Base-by-base conservation (phyloP, 2,329 filamentous ascomycete genomes). In the Leptosphaerulina australis region DNA sequence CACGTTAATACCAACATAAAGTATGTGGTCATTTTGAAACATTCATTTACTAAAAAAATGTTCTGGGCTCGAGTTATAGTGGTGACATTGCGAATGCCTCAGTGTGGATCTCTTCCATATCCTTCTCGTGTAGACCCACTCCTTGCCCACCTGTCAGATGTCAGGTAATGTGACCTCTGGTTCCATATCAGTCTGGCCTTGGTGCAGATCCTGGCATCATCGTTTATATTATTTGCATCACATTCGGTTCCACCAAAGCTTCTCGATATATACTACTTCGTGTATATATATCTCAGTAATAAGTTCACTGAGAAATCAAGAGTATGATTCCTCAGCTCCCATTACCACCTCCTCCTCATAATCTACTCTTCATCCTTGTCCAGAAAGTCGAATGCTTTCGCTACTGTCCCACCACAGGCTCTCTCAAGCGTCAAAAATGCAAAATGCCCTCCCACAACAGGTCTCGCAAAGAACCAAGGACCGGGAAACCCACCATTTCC, bases 361-460 rank as follows among this genome's bases (percentile, higher is more conserved):
- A 30, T 3, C 40, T 36, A 30, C 28, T n/a, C 12, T 12, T 30
- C 10, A 10, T 28, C 14, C 14, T 39, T n/a, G 10, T 20, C 22
- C 5, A 20, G 3, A 17, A 17, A 39, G 3, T 39, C 30, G 12
- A 44, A 53, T 4, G 44, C 50, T 28, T 20, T 36, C 4, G 18
- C 14, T 0, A 41, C 41, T 4, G 17, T 39, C 2, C 89, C 89
- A 2, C 83, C 86, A 75, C 91, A 95, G 18, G 89, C 90, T 63
- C 87, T 81, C 73, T 91, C 87, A 35, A 95, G 75, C n/a, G 90
- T 87, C 68, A 96, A 76, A 67, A 91, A 90, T 2, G 90, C 87
- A 78, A 94, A 96, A 75, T 94, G 90, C 0, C 88, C 90, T 11
- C 91, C 91, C 12, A 93, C 85, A 4, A 95, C 91, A 1, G 91